Conservation (phyloP, 2,329 filamentous ascomycete species). For the Ceratocystis eucalypticola region DNA sequence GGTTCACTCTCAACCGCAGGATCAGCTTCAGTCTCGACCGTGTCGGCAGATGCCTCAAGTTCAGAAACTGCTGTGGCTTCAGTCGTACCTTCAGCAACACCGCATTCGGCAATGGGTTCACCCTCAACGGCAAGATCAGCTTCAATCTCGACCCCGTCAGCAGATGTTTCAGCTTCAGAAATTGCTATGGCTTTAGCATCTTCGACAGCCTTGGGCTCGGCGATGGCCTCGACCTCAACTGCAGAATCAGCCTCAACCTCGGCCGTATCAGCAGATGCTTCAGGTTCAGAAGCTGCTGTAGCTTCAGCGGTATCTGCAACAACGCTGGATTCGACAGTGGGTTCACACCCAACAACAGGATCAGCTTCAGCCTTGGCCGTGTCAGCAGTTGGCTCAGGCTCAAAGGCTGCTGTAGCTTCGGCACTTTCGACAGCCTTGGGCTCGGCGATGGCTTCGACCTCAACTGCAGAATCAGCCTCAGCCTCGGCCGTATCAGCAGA, state of each 20-base stretch:
- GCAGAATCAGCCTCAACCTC: not conserved
- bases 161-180: not conserved
- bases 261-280: fast-evolving
- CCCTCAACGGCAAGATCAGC: not conserved
- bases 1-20: not conserved
- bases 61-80: not conserved
- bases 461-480: not conserved
- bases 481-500: not conserved
- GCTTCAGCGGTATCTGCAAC: not conserved
- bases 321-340: fast-evolving
- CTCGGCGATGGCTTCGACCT: fast-evolving
- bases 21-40: not conserved
- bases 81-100: not conserved
- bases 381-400: not conserved
- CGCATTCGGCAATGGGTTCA: not conserved
- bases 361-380: not conserved
- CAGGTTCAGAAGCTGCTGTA: too few species aligned
- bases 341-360: not conserved
- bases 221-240: too few species aligned
- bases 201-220: too few species aligned
- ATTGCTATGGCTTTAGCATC: not conserved
- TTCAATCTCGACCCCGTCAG: too few species aligned
- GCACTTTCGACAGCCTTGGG: too few species aligned
- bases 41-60: fast-evolving
- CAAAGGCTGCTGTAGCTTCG: not conserved